phyloP scores from a whole-genome alignment of 2,329 filamentous ascomycete species.

The Calonectria pseudoturangicola region DNA sequence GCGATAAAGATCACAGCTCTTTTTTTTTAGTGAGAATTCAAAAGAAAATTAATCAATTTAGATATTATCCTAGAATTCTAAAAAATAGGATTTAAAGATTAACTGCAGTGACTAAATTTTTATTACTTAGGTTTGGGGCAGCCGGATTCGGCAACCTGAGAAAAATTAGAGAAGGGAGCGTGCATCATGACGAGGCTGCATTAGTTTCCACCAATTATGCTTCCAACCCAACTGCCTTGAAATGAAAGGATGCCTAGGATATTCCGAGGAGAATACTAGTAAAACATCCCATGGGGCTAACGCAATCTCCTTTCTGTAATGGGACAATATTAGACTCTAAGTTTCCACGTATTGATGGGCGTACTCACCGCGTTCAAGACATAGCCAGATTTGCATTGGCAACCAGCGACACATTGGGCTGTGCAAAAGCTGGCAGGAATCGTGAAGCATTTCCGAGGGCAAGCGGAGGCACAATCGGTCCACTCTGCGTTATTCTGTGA shows the following conservation, averaged over 20 bases:
- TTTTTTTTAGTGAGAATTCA: no score
- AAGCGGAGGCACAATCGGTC: background rate
- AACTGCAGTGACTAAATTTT: background rate
- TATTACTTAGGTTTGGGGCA: background rate
- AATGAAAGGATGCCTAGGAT: background rate
- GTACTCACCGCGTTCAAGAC: background rate
- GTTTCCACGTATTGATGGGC: no score
- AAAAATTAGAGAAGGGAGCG: background rate
- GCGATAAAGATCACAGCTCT: no score
- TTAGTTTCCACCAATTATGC: background rate
- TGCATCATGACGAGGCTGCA: background rate
- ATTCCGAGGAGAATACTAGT: background rate
- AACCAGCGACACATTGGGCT: background rate
- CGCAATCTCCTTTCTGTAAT: background rate
- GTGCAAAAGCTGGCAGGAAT: background rate
- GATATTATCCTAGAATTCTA: no score
- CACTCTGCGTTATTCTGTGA: background rate
- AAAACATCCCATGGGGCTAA: background rate
- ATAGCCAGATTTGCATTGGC: slow-evolving; percentile 3
- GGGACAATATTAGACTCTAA: background rate
- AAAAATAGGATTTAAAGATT: background rate
- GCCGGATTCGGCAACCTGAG: background rate
- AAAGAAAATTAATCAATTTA: no score
- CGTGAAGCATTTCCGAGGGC: background rate
- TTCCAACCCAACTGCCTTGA: background rate